Evolutionary conservation across 1,284 basidiomycete genomes (phyloP).

Genomic region (Microbotryomycetes sp.): DNA sequence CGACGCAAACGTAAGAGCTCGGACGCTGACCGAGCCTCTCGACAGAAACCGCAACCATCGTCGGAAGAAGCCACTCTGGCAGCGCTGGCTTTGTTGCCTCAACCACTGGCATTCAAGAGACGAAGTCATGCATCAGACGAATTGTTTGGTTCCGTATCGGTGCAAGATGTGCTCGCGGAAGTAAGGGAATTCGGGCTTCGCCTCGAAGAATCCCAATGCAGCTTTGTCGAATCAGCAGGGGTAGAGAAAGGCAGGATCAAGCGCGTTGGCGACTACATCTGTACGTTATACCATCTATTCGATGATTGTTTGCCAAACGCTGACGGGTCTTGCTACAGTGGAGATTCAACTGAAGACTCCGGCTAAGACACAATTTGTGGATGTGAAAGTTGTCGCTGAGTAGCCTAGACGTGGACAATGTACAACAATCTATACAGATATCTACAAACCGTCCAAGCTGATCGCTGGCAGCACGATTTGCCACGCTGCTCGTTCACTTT

Average conservation of each 20-base stretch:
- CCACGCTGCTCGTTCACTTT: no score
- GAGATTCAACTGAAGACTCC: constrained; percentile 8
- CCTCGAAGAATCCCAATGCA: background rate
- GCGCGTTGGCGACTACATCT: constrained; percentile 15
- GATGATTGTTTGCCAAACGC: background rate
- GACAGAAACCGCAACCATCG: background rate
- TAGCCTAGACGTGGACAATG: no score
- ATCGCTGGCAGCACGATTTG: no score
- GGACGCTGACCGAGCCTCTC: no score
- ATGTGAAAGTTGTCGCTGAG: constrained; percentile 9
- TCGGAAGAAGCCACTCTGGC: constrained; percentile 7
- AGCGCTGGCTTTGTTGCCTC: constrained; percentile 4
- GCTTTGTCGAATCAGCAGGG: constrained; percentile 15
- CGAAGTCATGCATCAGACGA: constrained; percentile 17
- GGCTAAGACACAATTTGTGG: constrained; percentile 2
- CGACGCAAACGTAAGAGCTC: no score
- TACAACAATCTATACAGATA: no score
- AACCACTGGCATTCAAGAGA: constrained; percentile 16
- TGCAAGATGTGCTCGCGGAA: constrained; percentile 8
- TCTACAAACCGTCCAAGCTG: background rate
- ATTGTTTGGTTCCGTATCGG: constrained; percentile 28
- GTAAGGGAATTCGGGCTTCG: constrained; percentile 8
- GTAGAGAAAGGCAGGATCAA: constrained; percentile 27
- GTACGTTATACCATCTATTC: background rate
- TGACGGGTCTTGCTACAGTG: background rate